A percentile compares a stretch with the other conserved stretches of the same genome.
Evolutionary conservation across 2,329 filamentous ascomycete genomes (phyloP).

Genomic region (Ceratocystis harringtonii): DNA sequence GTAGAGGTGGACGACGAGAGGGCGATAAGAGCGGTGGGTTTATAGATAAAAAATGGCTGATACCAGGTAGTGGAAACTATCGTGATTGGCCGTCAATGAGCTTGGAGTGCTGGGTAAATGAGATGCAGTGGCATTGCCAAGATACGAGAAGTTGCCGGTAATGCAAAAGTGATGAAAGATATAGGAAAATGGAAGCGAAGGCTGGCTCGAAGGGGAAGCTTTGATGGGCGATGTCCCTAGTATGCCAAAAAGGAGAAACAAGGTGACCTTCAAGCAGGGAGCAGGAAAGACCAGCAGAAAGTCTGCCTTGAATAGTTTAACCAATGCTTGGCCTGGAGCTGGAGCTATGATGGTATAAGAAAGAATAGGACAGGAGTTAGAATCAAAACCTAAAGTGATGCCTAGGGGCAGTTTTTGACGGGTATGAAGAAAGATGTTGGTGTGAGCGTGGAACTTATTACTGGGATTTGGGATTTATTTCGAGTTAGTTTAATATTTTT

Average conservation of each 20-base stretch:
- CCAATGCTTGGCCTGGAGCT: neutral
- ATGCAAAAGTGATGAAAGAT: neutral
- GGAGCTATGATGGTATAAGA: neutral
- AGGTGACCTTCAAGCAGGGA: neutral
- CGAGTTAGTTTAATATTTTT: neutral
- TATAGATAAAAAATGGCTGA: neutral
- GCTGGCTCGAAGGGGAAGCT: neutral
- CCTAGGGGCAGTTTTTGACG: neutral
- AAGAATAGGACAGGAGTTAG: neutral
- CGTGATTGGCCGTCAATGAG: neutral
- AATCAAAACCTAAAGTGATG: neutral
- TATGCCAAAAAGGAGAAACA: constrained; percentile 2
- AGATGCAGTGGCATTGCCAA: neutral
- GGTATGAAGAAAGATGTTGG: neutral
- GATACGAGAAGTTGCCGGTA: neutral
- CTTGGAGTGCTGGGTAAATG: neutral
- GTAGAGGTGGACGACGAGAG: neutral
- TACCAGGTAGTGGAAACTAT: neutral
- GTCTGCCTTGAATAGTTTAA: no score
- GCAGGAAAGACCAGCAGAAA: neutral
- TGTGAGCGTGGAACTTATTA: neutral
- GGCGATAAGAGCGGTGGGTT: neutral
- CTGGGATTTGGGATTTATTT: neutral
- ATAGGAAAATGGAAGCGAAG: neutral
- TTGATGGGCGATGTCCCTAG: neutral